Evolutionary conservation across 192 early-diverging fungal species (phyloP), one percentile per base, ranked within the genome.

Genomic region (Powellomyces hirtus): DNA sequence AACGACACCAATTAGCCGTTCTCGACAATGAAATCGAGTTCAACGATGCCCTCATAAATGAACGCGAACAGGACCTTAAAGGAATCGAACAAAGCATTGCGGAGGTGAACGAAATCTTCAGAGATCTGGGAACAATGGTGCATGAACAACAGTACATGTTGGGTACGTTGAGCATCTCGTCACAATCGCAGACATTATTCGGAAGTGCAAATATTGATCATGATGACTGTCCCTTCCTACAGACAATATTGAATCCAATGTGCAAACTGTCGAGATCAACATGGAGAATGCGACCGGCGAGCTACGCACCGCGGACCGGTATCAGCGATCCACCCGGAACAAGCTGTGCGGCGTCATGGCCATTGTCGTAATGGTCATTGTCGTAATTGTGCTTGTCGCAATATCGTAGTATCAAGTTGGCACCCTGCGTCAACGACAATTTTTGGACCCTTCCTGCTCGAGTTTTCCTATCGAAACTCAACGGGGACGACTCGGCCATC

Each of bases 241-340:
- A 92, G 97, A 97, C 62, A 96, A 92, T 57, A 99, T 99, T 61
- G 93, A 98, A 73, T 84, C 87, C 22, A 99, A 98, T 74, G 92
- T 99, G n/a, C 83, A 88, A 38, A 84, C 80, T 49, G 91, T 95
- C 42, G 79, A 86, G 6, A 79, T 86, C 62, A 90, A 94, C 59
- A 85, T 93, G 29, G 85, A 89, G 34, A 75, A 82, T n/a, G 95
- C 95, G 2, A 81, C 90, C 0, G 86, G 86, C 29, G 90, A 99
- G 70, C 79, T 99, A 59, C 79, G 83, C 11, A 75, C 77, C n/a
- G 97, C 97, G 1, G 86, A 79, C 49, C 83, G 87, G 37, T 83
- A 93, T 68, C 94, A 96, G 61, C 85, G 83, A 52, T 82, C 81
- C 37, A 81, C 93, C 4, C 84, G 89, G 64, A 91, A 90, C 68